These are phyloP conservation scores for Microthlaspi erraticum DNA, from an alignment of 345 rosid species.

Conservation along the genomic window DNA sequence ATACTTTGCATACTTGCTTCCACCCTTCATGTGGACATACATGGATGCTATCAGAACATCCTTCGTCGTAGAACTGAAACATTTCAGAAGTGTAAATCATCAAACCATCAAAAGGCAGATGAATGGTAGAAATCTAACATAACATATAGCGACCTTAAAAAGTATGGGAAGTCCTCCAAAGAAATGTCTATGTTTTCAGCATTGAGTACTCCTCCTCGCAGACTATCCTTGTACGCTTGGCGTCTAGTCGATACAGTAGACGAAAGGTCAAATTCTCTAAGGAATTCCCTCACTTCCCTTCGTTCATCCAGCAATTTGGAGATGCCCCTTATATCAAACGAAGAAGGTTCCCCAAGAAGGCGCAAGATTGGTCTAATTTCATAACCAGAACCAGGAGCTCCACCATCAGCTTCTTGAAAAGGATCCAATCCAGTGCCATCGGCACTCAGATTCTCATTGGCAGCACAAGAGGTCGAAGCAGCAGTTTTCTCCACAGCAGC, in stretches of 20 bases:
- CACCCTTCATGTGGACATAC: constrained; percentile 79
- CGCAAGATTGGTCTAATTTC: constrained; percentile 72
- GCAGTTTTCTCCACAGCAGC: constrained; percentile 60
- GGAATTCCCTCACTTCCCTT: constrained; percentile 57
- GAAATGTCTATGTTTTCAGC: constrained; percentile 74
- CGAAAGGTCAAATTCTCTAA: constrained; percentile 59
- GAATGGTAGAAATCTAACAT: constrained; percentile 10
- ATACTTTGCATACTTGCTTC: constrained; percentile 67
- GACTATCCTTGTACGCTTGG: constrained; percentile 70
- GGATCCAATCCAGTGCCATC: constrained; percentile 62
- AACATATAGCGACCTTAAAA: constrained; percentile 61
- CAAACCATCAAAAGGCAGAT: constrained; percentile 12
- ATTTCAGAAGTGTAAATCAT: constrained; percentile 36
- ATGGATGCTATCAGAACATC: constrained; percentile 81
- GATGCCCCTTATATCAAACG: constrained; percentile 61
- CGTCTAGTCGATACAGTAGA: constrained; percentile 61
- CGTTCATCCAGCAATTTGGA: constrained; percentile 68
- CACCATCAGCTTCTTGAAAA: constrained; percentile 56
- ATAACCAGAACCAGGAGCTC: constrained; percentile 55
- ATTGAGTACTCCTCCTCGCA: constrained; percentile 68
- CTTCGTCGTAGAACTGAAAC: constrained; percentile 82
- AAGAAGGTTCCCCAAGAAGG: constrained; percentile 64
- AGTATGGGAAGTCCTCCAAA: constrained; percentile 84
- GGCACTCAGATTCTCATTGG: constrained; percentile 56
- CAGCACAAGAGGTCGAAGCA: constrained; percentile 55